phyloP scores from a whole-genome alignment of 176 grass and related monocot species.

The Triticum turgidum region DNA sequence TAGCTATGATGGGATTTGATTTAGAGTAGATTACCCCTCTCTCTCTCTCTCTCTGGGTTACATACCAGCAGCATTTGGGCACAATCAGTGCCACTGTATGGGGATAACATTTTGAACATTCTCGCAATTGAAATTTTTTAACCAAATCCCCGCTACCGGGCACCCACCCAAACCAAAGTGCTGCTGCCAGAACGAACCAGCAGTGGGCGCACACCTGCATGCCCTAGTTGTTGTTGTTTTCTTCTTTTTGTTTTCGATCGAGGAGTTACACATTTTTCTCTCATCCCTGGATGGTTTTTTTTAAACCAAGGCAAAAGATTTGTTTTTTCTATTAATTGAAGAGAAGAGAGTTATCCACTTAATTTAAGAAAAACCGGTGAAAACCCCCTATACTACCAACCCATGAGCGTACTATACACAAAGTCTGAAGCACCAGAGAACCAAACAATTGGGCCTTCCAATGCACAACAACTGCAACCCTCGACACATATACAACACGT shows the following conservation, averaged over 20 bases:
- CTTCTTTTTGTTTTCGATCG: background rate
- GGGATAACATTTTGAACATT: slow-evolving; percentile 6
- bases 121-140: slow-evolving; percentile 2
- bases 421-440: too few species aligned
- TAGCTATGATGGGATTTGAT: slow-evolving; percentile 29
- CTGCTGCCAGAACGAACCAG: slow-evolving; percentile 28
- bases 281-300: background rate
- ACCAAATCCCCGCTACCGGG: background rate
- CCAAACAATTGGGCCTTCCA: too few species aligned
- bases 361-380: too few species aligned
- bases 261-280: background rate
- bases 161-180: slow-evolving; percentile 37
- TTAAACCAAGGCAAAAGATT: too few species aligned
- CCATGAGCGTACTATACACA: too few species aligned
- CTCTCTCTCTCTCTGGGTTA: background rate
- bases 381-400: too few species aligned
- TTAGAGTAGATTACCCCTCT: slow-evolving; percentile 2
- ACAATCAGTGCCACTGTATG: slow-evolving; percentile 31
- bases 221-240: background rate
- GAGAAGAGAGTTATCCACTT: too few species aligned
- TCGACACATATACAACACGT: too few species aligned
- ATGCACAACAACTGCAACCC: too few species aligned
- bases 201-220: slow-evolving; percentile 15
- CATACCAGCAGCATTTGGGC: slow-evolving; percentile 35
- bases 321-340: too few species aligned